Evolutionary conservation across 2,329 filamentous ascomycete genomes (phyloP).

Genomic region (Aspergillus brunneoviolaceus): DNA sequence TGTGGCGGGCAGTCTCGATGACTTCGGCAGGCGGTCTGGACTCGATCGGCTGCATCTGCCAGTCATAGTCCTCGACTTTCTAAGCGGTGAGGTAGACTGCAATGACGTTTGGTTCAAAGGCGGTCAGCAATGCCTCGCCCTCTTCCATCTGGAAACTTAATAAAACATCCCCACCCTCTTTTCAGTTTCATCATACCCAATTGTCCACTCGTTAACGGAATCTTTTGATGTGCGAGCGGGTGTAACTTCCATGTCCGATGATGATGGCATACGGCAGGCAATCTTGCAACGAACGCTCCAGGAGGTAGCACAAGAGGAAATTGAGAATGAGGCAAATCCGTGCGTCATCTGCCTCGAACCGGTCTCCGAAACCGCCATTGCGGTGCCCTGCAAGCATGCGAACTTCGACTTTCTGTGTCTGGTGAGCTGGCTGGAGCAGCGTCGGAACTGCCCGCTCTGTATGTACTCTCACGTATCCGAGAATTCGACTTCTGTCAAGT

Average conservation of each 20-base stretch:
- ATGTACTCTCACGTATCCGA: constrained; percentile 31
- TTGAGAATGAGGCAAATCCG: constrained; percentile 45
- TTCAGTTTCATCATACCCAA: neutral
- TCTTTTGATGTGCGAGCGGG: neutral
- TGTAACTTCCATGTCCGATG: constrained; percentile 35
- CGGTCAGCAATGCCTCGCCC: neutral
- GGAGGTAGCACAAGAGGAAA: constrained; percentile 42
- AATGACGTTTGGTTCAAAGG: neutral
- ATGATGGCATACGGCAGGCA: constrained; percentile 43
- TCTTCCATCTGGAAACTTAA: neutral
- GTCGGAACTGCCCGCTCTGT: constrained; percentile 77
- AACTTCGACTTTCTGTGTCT: constrained; percentile 87
- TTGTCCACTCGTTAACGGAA: neutral
- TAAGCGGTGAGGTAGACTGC: neutral
- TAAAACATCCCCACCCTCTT: neutral
- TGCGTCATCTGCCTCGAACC: constrained; percentile 87
- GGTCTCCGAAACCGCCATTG: constrained; percentile 69
- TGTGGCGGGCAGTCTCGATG: neutral
- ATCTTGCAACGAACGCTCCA: constrained; percentile 46
- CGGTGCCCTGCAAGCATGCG: constrained; percentile 73
- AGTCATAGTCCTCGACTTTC: neutral
- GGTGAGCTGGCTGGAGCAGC: constrained; percentile 74
- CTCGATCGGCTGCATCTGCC: neutral
- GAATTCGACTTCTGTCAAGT: neutral
- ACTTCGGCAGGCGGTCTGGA: neutral